phyloP scores from a whole-genome alignment of 106 monocot species.

The Acorus calamus region DNA sequence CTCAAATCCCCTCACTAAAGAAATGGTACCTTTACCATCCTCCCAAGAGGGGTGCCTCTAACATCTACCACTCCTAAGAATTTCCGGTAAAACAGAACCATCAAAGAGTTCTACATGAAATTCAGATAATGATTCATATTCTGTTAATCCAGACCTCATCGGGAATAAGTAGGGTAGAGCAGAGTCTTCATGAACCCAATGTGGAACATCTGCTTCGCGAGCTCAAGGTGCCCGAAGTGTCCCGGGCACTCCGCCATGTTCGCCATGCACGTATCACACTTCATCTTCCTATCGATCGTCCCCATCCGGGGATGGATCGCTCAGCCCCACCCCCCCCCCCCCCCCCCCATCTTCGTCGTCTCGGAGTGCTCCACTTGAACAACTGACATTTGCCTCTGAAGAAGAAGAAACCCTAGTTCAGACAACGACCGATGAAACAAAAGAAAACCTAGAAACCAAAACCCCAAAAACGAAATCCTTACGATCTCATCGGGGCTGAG shows the following conservation, averaged over 20 bases:
- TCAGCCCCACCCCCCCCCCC: constrained; percentile 73
- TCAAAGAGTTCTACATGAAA: too few relatives aligned
- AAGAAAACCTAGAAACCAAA: too few relatives aligned
- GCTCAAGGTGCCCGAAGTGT: constrained; percentile 96
- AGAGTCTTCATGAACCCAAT: constrained; percentile 96
- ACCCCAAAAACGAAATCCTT: constrained; percentile 1
- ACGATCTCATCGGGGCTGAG: constrained; percentile 95
- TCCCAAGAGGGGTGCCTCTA: too few relatives aligned
- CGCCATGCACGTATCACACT: constrained; percentile 96
- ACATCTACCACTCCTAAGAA: too few relatives aligned
- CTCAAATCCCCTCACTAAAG: too few relatives aligned
- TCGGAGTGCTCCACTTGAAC: constrained; percentile 77
- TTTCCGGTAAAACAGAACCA: too few relatives aligned
- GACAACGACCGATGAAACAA: too few relatives aligned
- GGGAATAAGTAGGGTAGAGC: constrained; percentile 57
- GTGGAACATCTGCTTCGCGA: constrained; percentile 99
- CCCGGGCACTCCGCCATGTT: constrained; percentile 98
- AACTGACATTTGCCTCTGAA: constrained; percentile 97
- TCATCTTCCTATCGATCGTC: constrained; percentile 92
- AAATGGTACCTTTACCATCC: too few relatives aligned
- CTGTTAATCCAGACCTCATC: too few relatives aligned
- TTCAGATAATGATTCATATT: too few relatives aligned
- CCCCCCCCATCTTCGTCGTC: constrained; percentile 85
- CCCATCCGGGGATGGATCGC: constrained; percentile 82
- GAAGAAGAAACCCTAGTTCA: neutral